Percentiles rank a stretch among this genome's conserved stretches.
Evolutionary conservation across 2,329 filamentous ascomycete genomes (phyloP).

Genomic region (Monosporascus sp.): DNA sequence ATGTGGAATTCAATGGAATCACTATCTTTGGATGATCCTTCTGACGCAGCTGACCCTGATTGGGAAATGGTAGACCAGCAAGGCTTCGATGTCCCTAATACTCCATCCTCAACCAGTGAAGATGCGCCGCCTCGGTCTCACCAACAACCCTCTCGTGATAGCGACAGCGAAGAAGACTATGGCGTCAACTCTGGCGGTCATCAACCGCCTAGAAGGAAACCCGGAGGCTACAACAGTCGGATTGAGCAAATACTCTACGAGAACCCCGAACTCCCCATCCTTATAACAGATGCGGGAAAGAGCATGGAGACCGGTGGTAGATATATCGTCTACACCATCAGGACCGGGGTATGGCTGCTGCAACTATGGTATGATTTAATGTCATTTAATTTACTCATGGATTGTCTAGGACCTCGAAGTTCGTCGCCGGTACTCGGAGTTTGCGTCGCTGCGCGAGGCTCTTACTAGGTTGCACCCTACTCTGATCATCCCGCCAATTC

Average conservation of each 20-base stretch:
- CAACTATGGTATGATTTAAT: neutral
- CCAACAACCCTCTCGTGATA: conserved; percentile 33
- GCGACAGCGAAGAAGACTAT: conserved; percentile 46
- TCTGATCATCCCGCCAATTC: conserved; percentile 91
- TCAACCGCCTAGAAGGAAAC: conserved; percentile 57
- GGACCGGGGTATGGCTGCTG: conserved; percentile 69
- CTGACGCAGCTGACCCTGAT: conserved; percentile 37
- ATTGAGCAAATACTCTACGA: conserved; percentile 98
- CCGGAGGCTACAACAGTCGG: conserved; percentile 86
- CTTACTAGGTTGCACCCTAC: conserved; percentile 91
- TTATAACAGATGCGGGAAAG: conserved; percentile 94
- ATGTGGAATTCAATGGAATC: conserved; percentile 36
- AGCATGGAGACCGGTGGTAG: conserved; percentile 85
- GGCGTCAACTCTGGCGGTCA: conserved; percentile 35
- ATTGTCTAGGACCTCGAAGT: conserved; percentile 79
- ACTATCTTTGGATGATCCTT: conserved; percentile 30
- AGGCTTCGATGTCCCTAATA: conserved; percentile 63
- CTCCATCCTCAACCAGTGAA: conserved; percentile 65
- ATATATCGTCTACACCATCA: conserved; percentile 96
- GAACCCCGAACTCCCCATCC: conserved; percentile 80
- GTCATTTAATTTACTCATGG: conserved; percentile 6
- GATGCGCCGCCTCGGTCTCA: conserved; percentile 46
- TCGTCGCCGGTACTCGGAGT: conserved; percentile 91
- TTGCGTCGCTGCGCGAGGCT: conserved; percentile 82
- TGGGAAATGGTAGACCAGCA: conserved; percentile 43